Conservation (phyloP, 116 monocot species). For the Iris pallida region DNA sequence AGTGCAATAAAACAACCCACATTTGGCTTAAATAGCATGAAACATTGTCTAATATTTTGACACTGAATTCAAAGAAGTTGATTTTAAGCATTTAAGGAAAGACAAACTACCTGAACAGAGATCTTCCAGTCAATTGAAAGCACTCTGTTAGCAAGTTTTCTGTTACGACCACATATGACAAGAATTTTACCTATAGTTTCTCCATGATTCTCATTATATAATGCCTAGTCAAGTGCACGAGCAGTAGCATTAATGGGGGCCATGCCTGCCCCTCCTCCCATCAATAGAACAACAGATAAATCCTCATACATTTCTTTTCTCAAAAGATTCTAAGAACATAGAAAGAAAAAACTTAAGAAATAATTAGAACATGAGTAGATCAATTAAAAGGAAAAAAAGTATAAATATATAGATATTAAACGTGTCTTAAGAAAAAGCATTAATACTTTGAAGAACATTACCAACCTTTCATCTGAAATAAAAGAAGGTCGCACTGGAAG, state of each 20-base stretch:
- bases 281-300: constrained; percentile 85
- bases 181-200: constrained; percentile 83
- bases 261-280: constrained; percentile 99
- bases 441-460: not conserved
- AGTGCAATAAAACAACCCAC: too few relatives aligned
- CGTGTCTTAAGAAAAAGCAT: too few relatives aligned
- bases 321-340: constrained; percentile 48
- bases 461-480: constrained; percentile 67
- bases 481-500: constrained; percentile 97
- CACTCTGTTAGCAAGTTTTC: constrained; percentile 61
- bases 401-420: too few relatives aligned
- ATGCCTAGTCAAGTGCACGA: constrained; percentile 60
- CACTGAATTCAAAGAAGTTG: too few relatives aligned
- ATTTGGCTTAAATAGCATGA: too few relatives aligned
- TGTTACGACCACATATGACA: too few relatives aligned
- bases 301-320: constrained; percentile 87
- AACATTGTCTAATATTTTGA: too few relatives aligned
- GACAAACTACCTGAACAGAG: constrained; percentile 73
- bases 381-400: not conserved
- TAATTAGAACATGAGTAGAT: too few relatives aligned
- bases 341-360: constrained; percentile 4
- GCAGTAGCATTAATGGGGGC: constrained; percentile 98
- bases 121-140: constrained; percentile 82
- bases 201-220: constrained; percentile 61
- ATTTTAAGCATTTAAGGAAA: constrained; percentile 1